A percentile compares a stretch with the other conserved stretches of the same genome.
Evolutionary conservation across 73 alveolate species (phyloP).

Genomic region (Paramecium biaurelia): DNA sequence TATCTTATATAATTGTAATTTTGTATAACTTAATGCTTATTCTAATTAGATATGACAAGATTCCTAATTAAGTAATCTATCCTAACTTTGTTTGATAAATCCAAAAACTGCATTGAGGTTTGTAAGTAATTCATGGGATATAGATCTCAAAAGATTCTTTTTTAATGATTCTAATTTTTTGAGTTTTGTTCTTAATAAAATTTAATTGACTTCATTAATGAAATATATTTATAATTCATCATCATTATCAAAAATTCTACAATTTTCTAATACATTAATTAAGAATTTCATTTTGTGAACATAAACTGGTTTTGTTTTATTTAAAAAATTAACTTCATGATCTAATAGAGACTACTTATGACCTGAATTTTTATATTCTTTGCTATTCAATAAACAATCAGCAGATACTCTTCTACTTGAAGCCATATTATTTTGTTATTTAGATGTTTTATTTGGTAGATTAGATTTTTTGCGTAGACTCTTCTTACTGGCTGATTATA

Average conservation of each 20-base stretch:
- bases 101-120: neutral
- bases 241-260: neutral
- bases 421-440: neutral
- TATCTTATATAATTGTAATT: neutral
- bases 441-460: neutral
- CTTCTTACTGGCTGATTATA: neutral
- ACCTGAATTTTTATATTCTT: neutral
- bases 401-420: neutral
- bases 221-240: slow-evolving; percentile 10
- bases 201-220: neutral
- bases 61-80: neutral
- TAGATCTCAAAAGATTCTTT: neutral
- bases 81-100: neutral
- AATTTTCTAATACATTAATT: neutral
- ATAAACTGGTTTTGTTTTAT: neutral
- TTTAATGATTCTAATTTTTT: slow-evolving; percentile 19
- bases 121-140: neutral
- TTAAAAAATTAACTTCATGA: neutral
- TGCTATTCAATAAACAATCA: neutral
- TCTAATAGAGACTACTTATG: neutral
- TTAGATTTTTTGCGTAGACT: neutral
- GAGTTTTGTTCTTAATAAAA: neutral
- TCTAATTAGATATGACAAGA: neutral
- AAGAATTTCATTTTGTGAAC: slow-evolving; percentile 6
- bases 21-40: neutral